Evolutionary conservation across 352 stramenopile species (phyloP), one percentile per base, ranked within the genome.

Genomic region (Phytophthora fragariae): DNA sequence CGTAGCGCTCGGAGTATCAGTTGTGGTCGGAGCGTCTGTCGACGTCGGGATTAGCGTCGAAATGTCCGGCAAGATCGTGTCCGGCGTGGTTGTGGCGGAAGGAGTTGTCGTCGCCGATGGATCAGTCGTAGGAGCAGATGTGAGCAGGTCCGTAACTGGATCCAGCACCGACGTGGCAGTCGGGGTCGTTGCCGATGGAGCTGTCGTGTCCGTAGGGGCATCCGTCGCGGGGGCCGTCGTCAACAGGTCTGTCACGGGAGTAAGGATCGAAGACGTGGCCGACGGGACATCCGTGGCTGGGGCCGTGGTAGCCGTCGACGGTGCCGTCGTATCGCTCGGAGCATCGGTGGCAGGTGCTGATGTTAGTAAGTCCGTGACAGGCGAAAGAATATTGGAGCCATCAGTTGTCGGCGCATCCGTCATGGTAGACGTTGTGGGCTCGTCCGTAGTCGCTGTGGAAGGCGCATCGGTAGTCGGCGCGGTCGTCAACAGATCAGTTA

Each of bases 31-130:
- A 5, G 37, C 37, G 37, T 44, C 57, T 8, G 63, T 57, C 11
- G 17, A 12, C 2, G 37, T 56, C 6, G 62, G 62, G 24, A 68
- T 49, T 31, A 74, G 19, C 17, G 67, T 70, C 49, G 65, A 24
- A 17, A 74, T 60, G 39, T 69, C 60, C 33, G 61, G 68, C 54
- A 70, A 47, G 17, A 68, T 8, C 14, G 65, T 72, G 8, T 24
- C 29, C 4, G 74, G 70, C 2, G 52, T 29, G 8, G 46, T 55
- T 46, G 72, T 77, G 15, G 61, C 10, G 8, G 54, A 49, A 11
- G 75, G 75, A 1, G 21, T 70, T 27, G 54, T 71, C 17, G 67
- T 74, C 3, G 49, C 46, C 39, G 62, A 58, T 8, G 75, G 61
- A 31, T 21, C 17, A 2, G 63, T 49, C 12, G 67, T 68, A 56